These are phyloP conservation scores for Entomortierella lignicola DNA, from an alignment of 192 early-diverging fungal genomes.

Conservation along the genomic window DNA sequence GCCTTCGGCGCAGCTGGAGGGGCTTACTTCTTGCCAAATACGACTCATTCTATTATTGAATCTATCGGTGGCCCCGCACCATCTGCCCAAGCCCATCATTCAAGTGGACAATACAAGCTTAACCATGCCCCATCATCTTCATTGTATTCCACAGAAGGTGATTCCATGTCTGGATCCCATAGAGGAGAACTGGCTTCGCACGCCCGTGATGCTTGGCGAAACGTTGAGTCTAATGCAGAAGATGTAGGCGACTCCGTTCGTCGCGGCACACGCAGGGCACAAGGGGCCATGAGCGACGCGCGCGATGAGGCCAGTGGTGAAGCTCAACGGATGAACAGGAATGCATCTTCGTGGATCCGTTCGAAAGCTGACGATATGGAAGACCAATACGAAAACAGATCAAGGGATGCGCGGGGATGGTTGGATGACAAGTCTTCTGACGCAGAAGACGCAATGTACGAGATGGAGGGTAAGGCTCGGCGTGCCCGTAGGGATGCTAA, in stretches of 20 bases:
- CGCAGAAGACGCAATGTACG: too few relatives aligned
- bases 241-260: background rate
- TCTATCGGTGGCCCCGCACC: conserved; percentile 21
- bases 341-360: conserved; percentile 15
- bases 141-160: too few relatives aligned
- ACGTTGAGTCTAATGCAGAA: conserved; percentile 10
- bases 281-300: background rate
- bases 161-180: background rate
- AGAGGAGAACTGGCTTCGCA: conserved; percentile 28
- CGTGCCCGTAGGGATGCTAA: background rate
- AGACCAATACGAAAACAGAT: background rate
- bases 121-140: too few relatives aligned
- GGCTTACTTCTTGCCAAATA: conserved; percentile 36
- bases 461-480: conserved; percentile 6
- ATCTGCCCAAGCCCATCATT: background rate
- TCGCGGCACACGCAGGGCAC: background rate
- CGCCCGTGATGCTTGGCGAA: conserved; percentile 30
- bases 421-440: too few relatives aligned
- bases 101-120: background rate
- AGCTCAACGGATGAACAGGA: background rate
- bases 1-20: conserved; percentile 44
- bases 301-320: background rate
- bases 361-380: background rate
- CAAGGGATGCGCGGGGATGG: too few relatives aligned
- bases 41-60: conserved; percentile 33